These are phyloP conservation scores for Chaetomiaceae sp. DNA, from an alignment of 2,329 filamentous ascomycete species.

Conservation along the genomic window DNA sequence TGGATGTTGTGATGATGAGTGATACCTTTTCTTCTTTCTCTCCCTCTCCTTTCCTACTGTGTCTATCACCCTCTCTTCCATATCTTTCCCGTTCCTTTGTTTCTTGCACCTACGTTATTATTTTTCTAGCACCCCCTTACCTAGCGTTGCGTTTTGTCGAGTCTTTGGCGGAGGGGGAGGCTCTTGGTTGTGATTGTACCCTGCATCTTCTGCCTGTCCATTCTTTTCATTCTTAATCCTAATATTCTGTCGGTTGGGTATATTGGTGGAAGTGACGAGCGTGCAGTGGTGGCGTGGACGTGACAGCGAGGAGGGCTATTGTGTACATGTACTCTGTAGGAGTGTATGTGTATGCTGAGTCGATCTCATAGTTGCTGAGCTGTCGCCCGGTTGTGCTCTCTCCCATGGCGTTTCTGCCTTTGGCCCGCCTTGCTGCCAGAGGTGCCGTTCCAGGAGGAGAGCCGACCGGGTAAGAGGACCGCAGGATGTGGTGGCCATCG, in stretches of 20 bases:
- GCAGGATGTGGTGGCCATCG: too few species aligned
- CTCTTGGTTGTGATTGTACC: not conserved
- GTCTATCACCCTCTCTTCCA: not conserved
- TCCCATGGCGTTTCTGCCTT: too few species aligned
- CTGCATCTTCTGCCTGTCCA: not conserved
- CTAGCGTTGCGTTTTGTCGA: not conserved
- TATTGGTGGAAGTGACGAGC: not conserved
- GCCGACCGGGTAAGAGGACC: too few species aligned
- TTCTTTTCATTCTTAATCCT: conserved; percentile 6
- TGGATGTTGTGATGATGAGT: conserved; percentile 13
- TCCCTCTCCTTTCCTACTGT: not conserved
- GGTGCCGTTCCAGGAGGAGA: too few species aligned
- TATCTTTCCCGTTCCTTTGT: not conserved
- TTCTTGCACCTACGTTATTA: not conserved
- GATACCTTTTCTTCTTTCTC: conserved; percentile 18
- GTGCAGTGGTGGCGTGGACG: not conserved
- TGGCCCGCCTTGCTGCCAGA: too few species aligned
- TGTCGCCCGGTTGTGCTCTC: too few species aligned
- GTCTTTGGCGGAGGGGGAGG: too few species aligned
- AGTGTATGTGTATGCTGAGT: not conserved
- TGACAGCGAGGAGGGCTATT: not conserved
- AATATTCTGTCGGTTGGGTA: not conserved
- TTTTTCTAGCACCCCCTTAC: not conserved
- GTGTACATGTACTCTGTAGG: not conserved
- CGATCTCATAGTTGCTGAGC: not conserved